Percentiles rank a stretch among this genome's conserved stretches.
Conservation (phyloP, 2,329 filamentous ascomycete species). For the Aureobasidium mangrovei region DNA sequence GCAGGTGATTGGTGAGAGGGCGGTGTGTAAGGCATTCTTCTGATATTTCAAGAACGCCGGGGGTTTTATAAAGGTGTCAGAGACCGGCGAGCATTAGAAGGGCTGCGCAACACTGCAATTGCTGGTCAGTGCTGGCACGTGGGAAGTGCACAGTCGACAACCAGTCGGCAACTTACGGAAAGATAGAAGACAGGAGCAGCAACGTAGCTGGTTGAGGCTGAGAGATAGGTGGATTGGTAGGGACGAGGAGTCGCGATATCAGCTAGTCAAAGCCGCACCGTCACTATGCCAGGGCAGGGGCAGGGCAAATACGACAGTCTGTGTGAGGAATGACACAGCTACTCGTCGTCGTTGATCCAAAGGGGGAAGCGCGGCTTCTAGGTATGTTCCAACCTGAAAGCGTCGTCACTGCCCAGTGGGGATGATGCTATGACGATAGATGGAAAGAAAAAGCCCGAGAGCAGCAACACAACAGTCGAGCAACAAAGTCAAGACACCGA, state of each 20-base stretch:
- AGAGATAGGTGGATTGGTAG: constrained; percentile 16
- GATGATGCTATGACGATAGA: constrained; percentile 11
- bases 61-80: constrained; percentile 23
- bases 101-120: constrained; percentile 17
- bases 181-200: constrained; percentile 13
- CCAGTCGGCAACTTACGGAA: constrained; percentile 24
- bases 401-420: constrained; percentile 11
- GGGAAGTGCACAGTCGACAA: constrained; percentile 5
- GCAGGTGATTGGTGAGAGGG: constrained; percentile 57
- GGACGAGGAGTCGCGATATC: constrained; percentile 22
- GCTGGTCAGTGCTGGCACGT: constrained; percentile 4
- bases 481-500: constrained; percentile 18
- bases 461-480: constrained; percentile 4
- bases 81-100: constrained; percentile 36
- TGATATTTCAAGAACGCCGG: constrained; percentile 25
- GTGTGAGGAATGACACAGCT: constrained; percentile 10
- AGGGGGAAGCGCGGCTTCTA: constrained; percentile 11
- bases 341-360: constrained; percentile 5
- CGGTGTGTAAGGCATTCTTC: constrained; percentile 79
- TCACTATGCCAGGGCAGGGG: not conserved
- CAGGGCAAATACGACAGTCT: constrained; percentile 2
- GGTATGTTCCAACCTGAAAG: constrained; percentile 14
- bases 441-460: constrained; percentile 9
- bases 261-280: constrained; percentile 33
- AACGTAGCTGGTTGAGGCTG: not conserved